Evolutionary conservation across 139 green algal species (phyloP).

Genomic region (Coelastrella sp.): DNA sequence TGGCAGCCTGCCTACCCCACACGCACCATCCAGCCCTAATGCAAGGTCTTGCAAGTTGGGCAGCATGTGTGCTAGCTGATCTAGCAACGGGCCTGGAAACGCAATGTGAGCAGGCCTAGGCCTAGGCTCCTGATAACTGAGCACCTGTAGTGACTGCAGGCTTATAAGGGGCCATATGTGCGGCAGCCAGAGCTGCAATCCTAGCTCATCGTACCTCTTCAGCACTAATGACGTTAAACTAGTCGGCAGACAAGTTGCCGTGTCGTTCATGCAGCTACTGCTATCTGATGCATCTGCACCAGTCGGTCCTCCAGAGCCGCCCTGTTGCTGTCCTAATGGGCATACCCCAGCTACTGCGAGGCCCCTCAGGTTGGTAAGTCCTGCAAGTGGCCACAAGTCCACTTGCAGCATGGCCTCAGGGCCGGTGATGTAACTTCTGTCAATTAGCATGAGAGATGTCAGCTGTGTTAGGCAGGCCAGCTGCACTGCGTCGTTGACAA

Average conservation of each 20-base stretch:
- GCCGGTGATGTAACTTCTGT: constrained; percentile 22
- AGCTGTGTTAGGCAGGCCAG: constrained; percentile 1
- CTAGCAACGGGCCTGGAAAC: background rate
- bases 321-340: background rate
- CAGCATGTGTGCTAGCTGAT: background rate
- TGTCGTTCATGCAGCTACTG: background rate
- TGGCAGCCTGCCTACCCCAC: no score
- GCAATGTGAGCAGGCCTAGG: background rate
- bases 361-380: background rate
- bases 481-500: background rate
- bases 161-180: background rate
- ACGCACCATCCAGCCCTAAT: background rate
- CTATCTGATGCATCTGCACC: background rate
- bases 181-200: background rate
- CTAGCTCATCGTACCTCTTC: background rate
- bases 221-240: constrained; percentile 15
- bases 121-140: background rate
- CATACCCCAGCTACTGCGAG: background rate
- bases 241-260: background rate
- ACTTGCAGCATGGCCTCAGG: background rate
- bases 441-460: constrained; percentile 2
- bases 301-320: background rate
- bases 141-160: background rate
- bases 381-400: background rate
- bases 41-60: background rate